Evolutionary conservation across 495 filamentous ascomycete genomes (phyloP).

Genomic region (Umbilicaria muhlenbergii): DNA sequence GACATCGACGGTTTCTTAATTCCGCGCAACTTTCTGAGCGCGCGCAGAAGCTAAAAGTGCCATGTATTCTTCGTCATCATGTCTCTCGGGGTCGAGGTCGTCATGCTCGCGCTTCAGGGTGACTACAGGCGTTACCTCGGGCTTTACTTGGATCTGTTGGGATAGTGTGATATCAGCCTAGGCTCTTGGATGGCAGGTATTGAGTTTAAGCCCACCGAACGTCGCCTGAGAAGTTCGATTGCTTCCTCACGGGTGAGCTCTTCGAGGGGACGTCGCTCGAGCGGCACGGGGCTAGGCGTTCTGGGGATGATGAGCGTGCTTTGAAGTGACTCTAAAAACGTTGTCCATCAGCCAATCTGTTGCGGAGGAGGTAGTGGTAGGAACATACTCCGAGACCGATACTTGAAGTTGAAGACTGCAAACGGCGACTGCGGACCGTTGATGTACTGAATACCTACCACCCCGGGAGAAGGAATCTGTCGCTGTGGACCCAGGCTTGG

Average conservation of each 20-base stretch:
- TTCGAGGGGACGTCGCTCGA: background rate
- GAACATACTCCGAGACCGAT: background rate
- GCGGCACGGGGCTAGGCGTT: background rate
- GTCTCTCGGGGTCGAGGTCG: too few species aligned
- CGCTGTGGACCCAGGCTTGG: background rate
- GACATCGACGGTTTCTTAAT: conserved; percentile 2
- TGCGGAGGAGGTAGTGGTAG: background rate
- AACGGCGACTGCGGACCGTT: background rate
- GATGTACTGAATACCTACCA: background rate
- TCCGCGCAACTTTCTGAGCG: too few species aligned
- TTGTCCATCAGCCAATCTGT: background rate
- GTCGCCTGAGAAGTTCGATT: background rate
- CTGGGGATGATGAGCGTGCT: conserved; percentile 1
- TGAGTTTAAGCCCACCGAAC: background rate
- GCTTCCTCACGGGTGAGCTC: conserved; percentile 1
- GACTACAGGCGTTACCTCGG: too few species aligned
- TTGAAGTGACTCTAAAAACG: background rate
- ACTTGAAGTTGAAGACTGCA: conserved; percentile 3
- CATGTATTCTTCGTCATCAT: too few species aligned
- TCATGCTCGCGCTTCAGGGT: too few species aligned
- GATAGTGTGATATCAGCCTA: too few species aligned
- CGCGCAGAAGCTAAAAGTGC: too few species aligned
- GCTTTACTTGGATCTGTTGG: too few species aligned
- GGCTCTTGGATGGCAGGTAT: too few species aligned
- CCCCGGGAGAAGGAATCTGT: background rate